A percentile compares a stretch with the other conserved stretches of the same genome.
Evolutionary conservation across 1,284 basidiomycete species (phyloP).

Genomic region (Grifola frondosa): DNA sequence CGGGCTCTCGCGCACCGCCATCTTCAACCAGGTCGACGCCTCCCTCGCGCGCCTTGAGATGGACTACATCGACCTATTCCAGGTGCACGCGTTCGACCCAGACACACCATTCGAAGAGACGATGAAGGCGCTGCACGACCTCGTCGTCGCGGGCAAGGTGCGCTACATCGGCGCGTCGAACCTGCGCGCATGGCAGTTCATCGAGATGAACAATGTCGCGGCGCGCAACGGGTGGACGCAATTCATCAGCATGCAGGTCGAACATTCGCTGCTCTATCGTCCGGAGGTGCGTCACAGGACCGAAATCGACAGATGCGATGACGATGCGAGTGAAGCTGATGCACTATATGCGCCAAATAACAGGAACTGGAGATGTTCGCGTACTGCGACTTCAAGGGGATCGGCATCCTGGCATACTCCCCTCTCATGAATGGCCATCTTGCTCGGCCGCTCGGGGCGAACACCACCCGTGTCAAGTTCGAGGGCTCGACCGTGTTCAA

Average conservation of each 20-base stretch:
- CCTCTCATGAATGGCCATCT: slow-evolving; percentile 41
- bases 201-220: slow-evolving; percentile 41
- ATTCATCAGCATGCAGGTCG: slow-evolving; percentile 42
- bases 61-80: slow-evolving; percentile 47
- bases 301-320: no score
- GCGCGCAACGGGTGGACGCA: slow-evolving; percentile 35
- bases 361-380: slow-evolving; percentile 49
- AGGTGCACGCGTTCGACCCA: slow-evolving; percentile 50
- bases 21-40: slow-evolving; percentile 63
- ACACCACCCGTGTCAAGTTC: slow-evolving; percentile 24
- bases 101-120: slow-evolving; percentile 50
- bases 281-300: slow-evolving; percentile 15
- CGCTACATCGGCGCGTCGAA: slow-evolving; percentile 37
- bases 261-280: slow-evolving; percentile 41
- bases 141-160: slow-evolving; percentile 32
- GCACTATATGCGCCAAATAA: no score
- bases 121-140: slow-evolving; percentile 36
- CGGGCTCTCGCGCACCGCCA: slow-evolving; percentile 31
- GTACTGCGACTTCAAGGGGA: slow-evolving; percentile 47
- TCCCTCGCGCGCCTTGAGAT: slow-evolving; percentile 42
- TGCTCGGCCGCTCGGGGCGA: slow-evolving; percentile 35
- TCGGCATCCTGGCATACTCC: slow-evolving; percentile 44
- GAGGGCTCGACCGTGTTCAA: slow-evolving; percentile 31
- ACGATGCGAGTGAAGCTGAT: neutral
- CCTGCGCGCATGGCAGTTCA: slow-evolving; percentile 36